These are phyloP conservation scores for Aureobasidium subglaciale DNA, from an alignment of 2,329 filamentous ascomycete species.

Conservation along the genomic window DNA sequence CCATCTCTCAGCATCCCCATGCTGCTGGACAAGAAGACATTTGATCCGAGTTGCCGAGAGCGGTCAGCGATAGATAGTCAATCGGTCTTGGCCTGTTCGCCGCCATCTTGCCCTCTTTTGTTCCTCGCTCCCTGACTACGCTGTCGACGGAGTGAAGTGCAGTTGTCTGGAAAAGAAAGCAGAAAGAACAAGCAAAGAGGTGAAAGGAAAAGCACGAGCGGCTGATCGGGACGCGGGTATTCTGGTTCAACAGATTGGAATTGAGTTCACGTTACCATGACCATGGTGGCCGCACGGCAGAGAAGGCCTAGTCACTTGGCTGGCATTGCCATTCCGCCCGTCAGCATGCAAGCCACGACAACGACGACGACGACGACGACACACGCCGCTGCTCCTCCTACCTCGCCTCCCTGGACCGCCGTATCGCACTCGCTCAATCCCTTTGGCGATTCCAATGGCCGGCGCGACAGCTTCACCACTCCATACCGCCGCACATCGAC, in stretches of 20 bases:
- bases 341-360: constrained; percentile 8
- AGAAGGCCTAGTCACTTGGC: neutral
- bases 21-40: too few species aligned
- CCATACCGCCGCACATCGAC: constrained; percentile 4
- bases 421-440: constrained; percentile 1
- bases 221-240: constrained; percentile 1
- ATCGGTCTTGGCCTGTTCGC: constrained; percentile 1
- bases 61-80: neutral
- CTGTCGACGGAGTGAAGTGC: neutral
- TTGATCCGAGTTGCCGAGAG: constrained; percentile 2
- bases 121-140: neutral
- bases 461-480: constrained; percentile 11
- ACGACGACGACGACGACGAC: neutral
- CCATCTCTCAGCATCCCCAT: neutral
- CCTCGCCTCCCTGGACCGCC: neutral
- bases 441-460: constrained; percentile 14
- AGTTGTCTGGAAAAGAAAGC: neutral
- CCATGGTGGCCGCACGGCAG: neutral
- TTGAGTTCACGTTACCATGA: constrained; percentile 8
- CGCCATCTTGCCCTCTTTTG: neutral
- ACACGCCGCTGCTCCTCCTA: neutral
- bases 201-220: neutral
- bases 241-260: neutral
- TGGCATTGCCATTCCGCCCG: neutral
- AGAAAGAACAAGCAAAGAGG: neutral